Base-by-base conservation (phyloP, 495 filamentous ascomycete species). In the Penicillium samsonianum region DNA sequence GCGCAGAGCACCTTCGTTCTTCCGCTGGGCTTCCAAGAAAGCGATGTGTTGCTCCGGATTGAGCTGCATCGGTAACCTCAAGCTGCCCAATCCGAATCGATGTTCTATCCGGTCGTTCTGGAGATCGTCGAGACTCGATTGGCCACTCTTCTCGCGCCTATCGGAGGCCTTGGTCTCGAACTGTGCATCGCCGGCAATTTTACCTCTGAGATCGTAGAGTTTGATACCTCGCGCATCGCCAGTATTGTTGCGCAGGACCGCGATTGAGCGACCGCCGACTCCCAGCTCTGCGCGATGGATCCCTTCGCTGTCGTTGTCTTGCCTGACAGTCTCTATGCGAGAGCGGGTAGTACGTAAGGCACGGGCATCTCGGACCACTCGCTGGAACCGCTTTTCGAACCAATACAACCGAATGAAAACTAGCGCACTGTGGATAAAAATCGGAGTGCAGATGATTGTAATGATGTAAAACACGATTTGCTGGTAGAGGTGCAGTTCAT, bases 371-470 rank as follows among this genome's bases (percentile, higher is more conserved):
- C 74, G 80, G 26, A 87, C 92, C 46, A 97, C 79, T 59, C 87
- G 75, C 69, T 91, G 84, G 62, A 98, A 96, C 2, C 91, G 84
- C 67, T 92, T 96, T 73, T 97, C 92, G 64, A 98, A 98, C 93
- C 92, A 97, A 72, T 96, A 96, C 4, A 97, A 76, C 2, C 94
- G 89, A 20, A 97, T 77, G 62, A 95, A 95, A 0, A 97, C 93
- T 28, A 97, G 89, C 31, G 83, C 87, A 5, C 87, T 82, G 68
- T 96, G 85, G 72, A 98, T 92, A 53, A 90, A 88, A 56, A 98
- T 96, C 3, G 94, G 94, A 48, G 91, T 98, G 30, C 87, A 83
- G 22, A 92, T 59, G 79, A 90, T 84, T 1, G 87, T 73, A 22
- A 90, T 72, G 31, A 90, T 63, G 54, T 87, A 91, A n/a, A 93